Conservation (phyloP, 2,329 filamentous ascomycete species). For the Eurotiales sp. region DNA sequence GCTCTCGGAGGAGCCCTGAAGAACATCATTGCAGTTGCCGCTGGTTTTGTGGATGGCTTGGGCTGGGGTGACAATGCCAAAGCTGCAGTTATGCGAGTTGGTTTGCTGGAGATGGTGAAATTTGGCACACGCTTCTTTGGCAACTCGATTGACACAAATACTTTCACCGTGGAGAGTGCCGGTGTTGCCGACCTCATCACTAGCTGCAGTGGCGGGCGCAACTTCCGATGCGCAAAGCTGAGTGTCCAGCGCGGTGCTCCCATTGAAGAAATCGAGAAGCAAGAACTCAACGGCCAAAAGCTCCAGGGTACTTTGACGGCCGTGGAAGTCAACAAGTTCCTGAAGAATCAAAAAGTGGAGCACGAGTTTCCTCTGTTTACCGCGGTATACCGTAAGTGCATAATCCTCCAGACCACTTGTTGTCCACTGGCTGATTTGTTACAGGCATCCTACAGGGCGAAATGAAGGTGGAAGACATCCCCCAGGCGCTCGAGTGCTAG, state of each 20-base stretch:
- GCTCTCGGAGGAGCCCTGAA: conserved; percentile 93
- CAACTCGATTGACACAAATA: conserved; percentile 72
- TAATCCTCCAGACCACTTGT: conserved; percentile 8
- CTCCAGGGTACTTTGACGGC: conserved; percentile 92
- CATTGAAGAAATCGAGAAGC: conserved; percentile 82
- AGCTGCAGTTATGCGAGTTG: conserved; percentile 96
- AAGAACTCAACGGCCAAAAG: conserved; percentile 93
- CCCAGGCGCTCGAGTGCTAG: conserved; percentile 55
- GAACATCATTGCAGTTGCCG: conserved; percentile 91
- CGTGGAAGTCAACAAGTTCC: conserved; percentile 82
- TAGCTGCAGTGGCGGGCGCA: conserved; percentile 84
- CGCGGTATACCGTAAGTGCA: conserved; percentile 63
- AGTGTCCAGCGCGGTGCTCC: conserved; percentile 73
- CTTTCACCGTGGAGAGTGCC: conserved; percentile 79
- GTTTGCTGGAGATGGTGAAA: conserved; percentile 91
- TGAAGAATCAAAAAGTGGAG: conserved; percentile 73
- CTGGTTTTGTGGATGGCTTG: conserved; percentile 90
- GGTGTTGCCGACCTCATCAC: conserved; percentile 72
- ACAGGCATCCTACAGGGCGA: conserved; percentile 71
- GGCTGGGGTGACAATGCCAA: conserved; percentile 99
- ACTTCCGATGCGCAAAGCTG: conserved; percentile 90
- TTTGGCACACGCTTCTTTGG: conserved; percentile 94
- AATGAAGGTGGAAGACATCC: conserved; percentile 75
- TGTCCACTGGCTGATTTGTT: conserved; percentile 20
- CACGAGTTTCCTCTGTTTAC: conserved; percentile 89